Base-by-base conservation (phyloP, 164 flowering plant species). In the Platanus orientalis region DNA sequence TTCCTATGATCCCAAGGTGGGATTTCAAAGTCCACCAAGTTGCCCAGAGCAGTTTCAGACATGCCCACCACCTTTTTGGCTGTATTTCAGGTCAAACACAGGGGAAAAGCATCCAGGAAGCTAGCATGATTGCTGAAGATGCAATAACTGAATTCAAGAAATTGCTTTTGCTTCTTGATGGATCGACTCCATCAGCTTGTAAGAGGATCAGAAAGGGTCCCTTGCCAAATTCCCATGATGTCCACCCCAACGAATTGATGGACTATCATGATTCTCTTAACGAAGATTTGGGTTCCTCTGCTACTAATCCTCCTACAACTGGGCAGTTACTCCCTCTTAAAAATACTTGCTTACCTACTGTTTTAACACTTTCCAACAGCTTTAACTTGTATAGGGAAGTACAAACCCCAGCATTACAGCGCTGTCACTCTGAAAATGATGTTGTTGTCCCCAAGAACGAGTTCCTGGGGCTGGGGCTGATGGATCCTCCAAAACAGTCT, bases 161-260 rank as follows among this genome's bases (percentile, higher is more conserved):
- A 52, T 44, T 78, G 39, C 42, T 78, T 25, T 28, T 59, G 11
- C 69, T 75, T 9, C 78, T 78, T 19, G 74, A 74, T 32, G 57
- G 52, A 63, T 57, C 72, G 1, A n/a, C 17, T 17, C 55, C 28
- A 30, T 7, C 64, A 26, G 25, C 36, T 39, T n/a, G 44, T 20
- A 78, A 72, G 54, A 72, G 78, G 42, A 75, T 78, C 58, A 72
- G 65, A 40, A 69, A 64, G 56, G 81, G 81, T 48, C 78, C 81
- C 19, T 20, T 74, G 61, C 70, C 65, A 17, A 61, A 64, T 39
- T 36, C 62, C 58, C 25, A 20, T 6, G n/a, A 60, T 40, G 34
- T 78, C 45, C 51, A 61, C 40, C 74, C 72, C 13, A 26, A 49
- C 2, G 73, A 71, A 65, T 71, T 75, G 40, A 50, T 72, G 67